These are phyloP conservation scores for Takashimella koratensis DNA, from an alignment of 1,284 basidiomycete species.

Conservation along the genomic window DNA sequence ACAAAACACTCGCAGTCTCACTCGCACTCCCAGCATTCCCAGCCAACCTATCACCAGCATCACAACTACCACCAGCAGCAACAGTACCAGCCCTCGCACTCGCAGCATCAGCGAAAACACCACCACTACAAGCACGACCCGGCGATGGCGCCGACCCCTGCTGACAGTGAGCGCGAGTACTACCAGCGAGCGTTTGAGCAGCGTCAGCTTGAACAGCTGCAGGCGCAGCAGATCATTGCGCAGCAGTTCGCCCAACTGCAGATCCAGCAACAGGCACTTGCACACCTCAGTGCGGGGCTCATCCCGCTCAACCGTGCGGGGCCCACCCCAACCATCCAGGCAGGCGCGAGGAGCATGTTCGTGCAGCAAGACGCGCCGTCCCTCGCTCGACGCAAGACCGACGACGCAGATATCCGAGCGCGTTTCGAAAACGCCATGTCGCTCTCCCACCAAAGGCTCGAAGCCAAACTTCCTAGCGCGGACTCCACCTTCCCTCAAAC, in stretches of 20 bases:
- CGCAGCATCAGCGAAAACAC: conserved; percentile 5
- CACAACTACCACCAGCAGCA: conserved; percentile 4
- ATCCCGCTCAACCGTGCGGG: conserved; percentile 22
- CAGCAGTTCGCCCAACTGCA: conserved; percentile 8
- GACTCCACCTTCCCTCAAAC: conserved; percentile 23
- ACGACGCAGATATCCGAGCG: conserved; percentile 25
- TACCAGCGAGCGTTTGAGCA: conserved; percentile 15
- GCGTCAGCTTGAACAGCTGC: conserved; percentile 1
- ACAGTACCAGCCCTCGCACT: conserved; percentile 4
- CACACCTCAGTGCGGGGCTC: conserved; percentile 15
- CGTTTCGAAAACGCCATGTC: conserved; percentile 22
- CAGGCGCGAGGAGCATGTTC: conserved; percentile 8
- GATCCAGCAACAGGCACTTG: conserved; percentile 12
- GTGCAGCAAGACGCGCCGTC: not conserved
- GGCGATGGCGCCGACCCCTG: conserved; percentile 9
- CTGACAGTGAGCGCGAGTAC: not conserved
- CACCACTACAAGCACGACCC: conserved; percentile 22
- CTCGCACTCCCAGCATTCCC: not conserved
- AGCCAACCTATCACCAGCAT: conserved; percentile 16
- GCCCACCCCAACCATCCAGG: not conserved
- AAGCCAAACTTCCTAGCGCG: no score
- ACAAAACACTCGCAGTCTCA: not conserved
- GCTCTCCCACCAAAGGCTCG: no score
- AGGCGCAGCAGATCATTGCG: conserved; percentile 8
- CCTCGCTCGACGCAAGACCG: not conserved